Percentiles rank a stretch among this genome's conserved stretches.
Evolutionary conservation across 371 early-diverging fungal species (phyloP).

Genomic region (Coemansia sp.): DNA sequence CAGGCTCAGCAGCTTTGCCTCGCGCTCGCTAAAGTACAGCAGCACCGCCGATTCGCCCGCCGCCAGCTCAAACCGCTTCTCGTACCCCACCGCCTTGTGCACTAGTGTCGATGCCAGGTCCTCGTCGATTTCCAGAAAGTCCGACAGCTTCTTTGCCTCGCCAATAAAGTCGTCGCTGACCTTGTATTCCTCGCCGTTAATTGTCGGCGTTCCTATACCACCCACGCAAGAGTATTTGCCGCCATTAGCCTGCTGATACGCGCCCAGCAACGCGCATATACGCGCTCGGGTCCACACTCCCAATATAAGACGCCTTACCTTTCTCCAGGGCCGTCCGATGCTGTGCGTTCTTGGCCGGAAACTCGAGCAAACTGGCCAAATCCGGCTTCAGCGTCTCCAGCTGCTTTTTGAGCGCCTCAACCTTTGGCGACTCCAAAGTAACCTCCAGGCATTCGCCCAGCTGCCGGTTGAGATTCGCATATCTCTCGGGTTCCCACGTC

Average conservation of each 20-base stretch:
- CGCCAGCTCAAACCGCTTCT: constrained; percentile 57
- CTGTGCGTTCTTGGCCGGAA: constrained; percentile 52
- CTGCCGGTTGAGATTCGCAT: constrained; percentile 43
- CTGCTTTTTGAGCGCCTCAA: constrained; percentile 50
- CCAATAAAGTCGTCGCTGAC: constrained; percentile 71
- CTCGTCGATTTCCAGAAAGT: constrained; percentile 80
- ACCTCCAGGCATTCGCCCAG: constrained; percentile 40
- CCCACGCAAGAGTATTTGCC: background rate
- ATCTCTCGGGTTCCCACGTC: constrained; percentile 51
- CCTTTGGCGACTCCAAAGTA: constrained; percentile 31
- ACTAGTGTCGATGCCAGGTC: constrained; percentile 71
- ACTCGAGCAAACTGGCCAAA: constrained; percentile 46
- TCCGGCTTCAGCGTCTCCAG: constrained; percentile 52
- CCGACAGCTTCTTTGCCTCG: constrained; percentile 68
- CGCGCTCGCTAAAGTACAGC: constrained; percentile 69
- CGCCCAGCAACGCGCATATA: background rate
- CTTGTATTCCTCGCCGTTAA: constrained; percentile 55
- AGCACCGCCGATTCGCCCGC: constrained; percentile 68
- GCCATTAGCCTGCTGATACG: too few relatives aligned
- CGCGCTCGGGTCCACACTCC: background rate
- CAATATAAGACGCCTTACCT: constrained; percentile 44
- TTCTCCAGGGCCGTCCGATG: constrained; percentile 55
- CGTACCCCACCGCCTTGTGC: constrained; percentile 59
- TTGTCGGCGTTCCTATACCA: constrained; percentile 45
- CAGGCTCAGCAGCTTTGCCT: constrained; percentile 62